phyloP scores from a whole-genome alignment of 352 stramenopile genomes.

The Phytopythium oedochilum region DNA sequence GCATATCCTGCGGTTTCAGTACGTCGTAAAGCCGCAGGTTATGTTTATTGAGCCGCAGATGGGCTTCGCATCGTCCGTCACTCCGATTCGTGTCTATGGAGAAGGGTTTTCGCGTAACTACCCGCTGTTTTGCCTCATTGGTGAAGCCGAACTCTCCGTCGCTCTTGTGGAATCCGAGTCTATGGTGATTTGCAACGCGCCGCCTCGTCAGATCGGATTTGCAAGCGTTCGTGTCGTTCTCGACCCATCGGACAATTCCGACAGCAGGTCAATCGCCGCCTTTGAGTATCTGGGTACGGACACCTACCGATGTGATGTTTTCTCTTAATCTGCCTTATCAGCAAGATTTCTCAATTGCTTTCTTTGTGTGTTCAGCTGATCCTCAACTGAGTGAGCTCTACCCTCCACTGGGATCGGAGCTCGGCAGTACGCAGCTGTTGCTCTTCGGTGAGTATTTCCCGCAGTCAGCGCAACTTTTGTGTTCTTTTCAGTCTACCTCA shows the following conservation, averaged over 20 bases:
- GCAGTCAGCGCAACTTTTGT: conserved; percentile 7
- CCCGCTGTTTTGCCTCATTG: conserved; percentile 28
- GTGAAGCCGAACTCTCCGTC: conserved; percentile 4
- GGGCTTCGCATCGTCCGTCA: conserved; percentile 12
- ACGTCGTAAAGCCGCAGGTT: conserved; percentile 11
- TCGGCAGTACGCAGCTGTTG: conserved; percentile 22
- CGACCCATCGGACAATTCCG: not conserved
- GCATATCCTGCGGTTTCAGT: conserved; percentile 18
- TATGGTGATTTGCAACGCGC: conserved; percentile 20
- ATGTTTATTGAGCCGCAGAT: conserved; percentile 17
- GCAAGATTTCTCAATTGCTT: no score
- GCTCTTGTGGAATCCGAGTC: conserved; percentile 16
- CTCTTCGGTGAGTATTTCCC: conserved; percentile 25
- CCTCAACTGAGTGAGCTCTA: conserved; percentile 18
- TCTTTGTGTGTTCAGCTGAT: conserved; percentile 11
- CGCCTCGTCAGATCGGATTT: conserved; percentile 8
- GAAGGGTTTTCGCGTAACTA: conserved; percentile 22
- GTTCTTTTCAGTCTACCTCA: conserved; percentile 11
- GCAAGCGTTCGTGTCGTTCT: conserved; percentile 14
- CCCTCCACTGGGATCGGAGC: conserved; percentile 24
- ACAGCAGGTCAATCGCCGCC: conserved; percentile 4
- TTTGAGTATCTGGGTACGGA: conserved; percentile 32
- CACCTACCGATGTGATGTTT: not conserved
- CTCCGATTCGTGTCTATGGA: conserved; percentile 21
- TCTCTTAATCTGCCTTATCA: not conserved